Evolutionary conservation across 331 rosid species (phyloP), one percentile per base, ranked within the genome.

Genomic region (Saraca asoca): DNA sequence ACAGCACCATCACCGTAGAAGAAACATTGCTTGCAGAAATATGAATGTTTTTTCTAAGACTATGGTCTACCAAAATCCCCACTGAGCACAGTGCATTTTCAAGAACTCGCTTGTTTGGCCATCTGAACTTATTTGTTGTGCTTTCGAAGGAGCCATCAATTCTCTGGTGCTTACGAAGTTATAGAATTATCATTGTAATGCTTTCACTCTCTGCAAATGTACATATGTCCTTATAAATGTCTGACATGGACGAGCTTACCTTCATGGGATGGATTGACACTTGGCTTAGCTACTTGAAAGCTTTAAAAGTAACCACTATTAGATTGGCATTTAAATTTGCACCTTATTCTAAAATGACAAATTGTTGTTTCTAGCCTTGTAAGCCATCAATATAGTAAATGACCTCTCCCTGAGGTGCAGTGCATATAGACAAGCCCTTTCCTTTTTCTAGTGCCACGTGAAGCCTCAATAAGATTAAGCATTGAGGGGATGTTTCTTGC

Each of bases 61-160:
- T 87, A 0, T 91, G 80, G 75, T 88, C 95, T n/a, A 88, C 86
- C 33, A 88, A 54, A 58, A 88, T 88, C 56, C 91, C 91, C 1
- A 85, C 95, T 0, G 95, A 85, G 74, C 95, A 88, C 0, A 80
- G 78, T n/a, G 95, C 89, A 0, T 81, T 72, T 31, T 72, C 81
- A 3, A 88, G 85, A 57, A 85, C 91, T 20, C 66, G 64, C 56
- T 48, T 63, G 68, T 88, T 88, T 0, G 82, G 72, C 54, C 16
- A 53, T 17, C 80, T 62, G 29, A 69, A 88, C n/a, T 82, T 85
- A 4, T 60, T 33, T 29, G 84, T 68, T 10, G 83, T 72, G 4
- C 73, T 76, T 71, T 85, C 95, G n/a, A 83, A 77, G 1, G 66
- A 17, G 7, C 95, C 95, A 64, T 88, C 91, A 11, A 79, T 43